Evolutionary conservation across 1,284 basidiomycete genomes (phyloP).

Genomic region (Cutaneotrichosporon spelunceum): DNA sequence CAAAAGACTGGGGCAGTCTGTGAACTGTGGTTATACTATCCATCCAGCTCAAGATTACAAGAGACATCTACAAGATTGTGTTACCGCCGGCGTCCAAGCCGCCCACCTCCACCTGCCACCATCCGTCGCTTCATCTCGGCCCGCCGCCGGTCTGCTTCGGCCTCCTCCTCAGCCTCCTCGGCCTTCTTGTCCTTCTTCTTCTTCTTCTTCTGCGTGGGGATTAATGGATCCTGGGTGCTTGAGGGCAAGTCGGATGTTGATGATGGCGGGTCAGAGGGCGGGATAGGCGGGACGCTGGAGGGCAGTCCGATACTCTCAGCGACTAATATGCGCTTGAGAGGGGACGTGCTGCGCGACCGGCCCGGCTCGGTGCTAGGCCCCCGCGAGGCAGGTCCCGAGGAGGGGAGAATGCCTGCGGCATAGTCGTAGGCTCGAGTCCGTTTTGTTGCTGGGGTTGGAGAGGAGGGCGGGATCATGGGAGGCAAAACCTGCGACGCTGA

Average conservation of each 20-base stretch:
- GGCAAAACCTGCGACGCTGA: not conserved
- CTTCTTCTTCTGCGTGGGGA: conserved; percentile 22
- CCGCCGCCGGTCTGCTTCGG: conserved; percentile 28
- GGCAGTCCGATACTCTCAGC: not conserved
- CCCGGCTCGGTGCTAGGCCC: not conserved
- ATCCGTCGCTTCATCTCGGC: conserved; percentile 40
- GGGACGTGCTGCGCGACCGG: not conserved
- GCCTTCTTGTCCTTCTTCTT: conserved; percentile 33
- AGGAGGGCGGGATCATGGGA: conserved; percentile 16
- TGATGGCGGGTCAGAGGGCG: conserved; percentile 6
- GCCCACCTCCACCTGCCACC: conserved; percentile 32
- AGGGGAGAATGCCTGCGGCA: conserved; percentile 12
- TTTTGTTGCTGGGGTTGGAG: conserved; percentile 18
- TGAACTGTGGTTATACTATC: not conserved
- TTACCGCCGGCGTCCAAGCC: conserved; percentile 15
- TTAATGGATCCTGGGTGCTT: conserved; percentile 20
- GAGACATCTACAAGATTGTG: not conserved
- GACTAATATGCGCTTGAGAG: not conserved
- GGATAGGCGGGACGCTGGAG: not conserved
- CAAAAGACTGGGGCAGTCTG: not conserved
- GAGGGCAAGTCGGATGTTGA: conserved; percentile 6
- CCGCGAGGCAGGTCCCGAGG: conserved; percentile 3
- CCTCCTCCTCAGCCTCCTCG: conserved; percentile 37
- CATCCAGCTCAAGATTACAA: not conserved
- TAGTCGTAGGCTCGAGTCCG: conserved; percentile 8